Base-by-base conservation (phyloP, 2,329 filamentous ascomycete genomes). In the Rutstroemia sydowiana region DNA sequence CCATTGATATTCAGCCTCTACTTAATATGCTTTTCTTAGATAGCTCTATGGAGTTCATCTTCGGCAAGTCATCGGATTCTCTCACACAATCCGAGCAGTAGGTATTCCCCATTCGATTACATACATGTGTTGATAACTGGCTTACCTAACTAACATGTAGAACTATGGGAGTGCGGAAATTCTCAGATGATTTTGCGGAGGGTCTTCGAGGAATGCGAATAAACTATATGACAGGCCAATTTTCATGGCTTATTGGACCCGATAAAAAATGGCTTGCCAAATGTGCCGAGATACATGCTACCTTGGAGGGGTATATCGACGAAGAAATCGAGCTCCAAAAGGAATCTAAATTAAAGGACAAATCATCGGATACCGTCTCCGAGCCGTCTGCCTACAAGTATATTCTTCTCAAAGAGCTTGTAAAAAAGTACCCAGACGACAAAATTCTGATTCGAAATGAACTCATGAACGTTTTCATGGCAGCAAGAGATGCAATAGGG, bases 11-110 rank as follows among this genome's bases (percentile, higher is more conserved):
- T 18, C 78, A 80, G 60, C 74, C 77, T 10, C 66, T 84, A 6
- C 81, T 84, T 60, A 84, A 85, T 61, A 73, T 75, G 42, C 73
- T 85, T 60, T 84, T 82, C 0, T 71, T 86, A 11, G 82, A 87
- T 55, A 78, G 79, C 30, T 39, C 52, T 3, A 57, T 51, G 10
- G 50, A 55, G 18, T 57, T 58, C 21, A 52, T 55, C 8, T 55
- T 57, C 21, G 54, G 55, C 20, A 53, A 57, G 32, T 55, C 55
- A 3, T 49, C 50, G 14, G 51, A 51, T 80, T 5, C 71, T 52
- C 30, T 58, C 9, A 51, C 51, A 5, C 48, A 51, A 11, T 50
- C 39, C n/a, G 20, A 20, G 20, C 9, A 50, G 48, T 44, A 6
- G 28, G n/a, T 37, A 21, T 31, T 6, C 23, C 13, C 18, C 30